Conservation (phyloP, 768 basidiomycete genomes). For the Mycena vitilis region DNA sequence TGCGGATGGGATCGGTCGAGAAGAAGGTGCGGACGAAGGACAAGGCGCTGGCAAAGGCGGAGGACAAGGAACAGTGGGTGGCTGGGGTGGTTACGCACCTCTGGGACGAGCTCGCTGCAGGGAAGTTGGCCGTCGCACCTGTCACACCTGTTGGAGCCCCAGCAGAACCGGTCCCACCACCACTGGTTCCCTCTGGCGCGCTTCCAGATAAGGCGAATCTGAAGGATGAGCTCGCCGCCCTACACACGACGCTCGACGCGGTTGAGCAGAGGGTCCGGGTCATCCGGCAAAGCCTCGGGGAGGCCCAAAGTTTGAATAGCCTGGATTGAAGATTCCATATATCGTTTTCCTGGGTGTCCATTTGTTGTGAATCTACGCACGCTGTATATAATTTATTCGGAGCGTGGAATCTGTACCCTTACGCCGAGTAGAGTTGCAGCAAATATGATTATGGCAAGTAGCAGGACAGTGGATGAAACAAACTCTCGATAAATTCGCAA, state of each 20-base stretch:
- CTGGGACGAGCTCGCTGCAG: slow-evolving; percentile 74
- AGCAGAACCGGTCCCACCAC: slow-evolving; percentile 10
- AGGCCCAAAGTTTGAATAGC: slow-evolving; percentile 21
- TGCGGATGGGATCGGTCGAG: slow-evolving; percentile 54
- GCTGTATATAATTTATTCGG: neutral
- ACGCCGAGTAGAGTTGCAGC: no score
- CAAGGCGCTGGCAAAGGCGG: slow-evolving; percentile 63
- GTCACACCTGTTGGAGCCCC: neutral
- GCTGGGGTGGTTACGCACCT: slow-evolving; percentile 78
- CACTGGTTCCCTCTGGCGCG: slow-evolving; percentile 13
- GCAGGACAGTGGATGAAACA: no score
- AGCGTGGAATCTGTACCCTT: no score
- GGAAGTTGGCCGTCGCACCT: slow-evolving; percentile 45
- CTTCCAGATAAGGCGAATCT: slow-evolving; percentile 41
- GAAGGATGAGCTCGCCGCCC: slow-evolving; percentile 60
- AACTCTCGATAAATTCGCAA: neutral
- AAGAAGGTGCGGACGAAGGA: slow-evolving; percentile 57
- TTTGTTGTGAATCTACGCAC: neutral
- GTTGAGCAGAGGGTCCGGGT: slow-evolving; percentile 66
- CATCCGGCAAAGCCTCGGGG: slow-evolving; percentile 58
- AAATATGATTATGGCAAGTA: no score
- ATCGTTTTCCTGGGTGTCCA: neutral
- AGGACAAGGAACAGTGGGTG: slow-evolving; percentile 81
- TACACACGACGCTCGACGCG: slow-evolving; percentile 63
- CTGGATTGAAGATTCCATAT: neutral